Conservation (phyloP, 257 asterid species). For the Gardenia jasminoides region DNA sequence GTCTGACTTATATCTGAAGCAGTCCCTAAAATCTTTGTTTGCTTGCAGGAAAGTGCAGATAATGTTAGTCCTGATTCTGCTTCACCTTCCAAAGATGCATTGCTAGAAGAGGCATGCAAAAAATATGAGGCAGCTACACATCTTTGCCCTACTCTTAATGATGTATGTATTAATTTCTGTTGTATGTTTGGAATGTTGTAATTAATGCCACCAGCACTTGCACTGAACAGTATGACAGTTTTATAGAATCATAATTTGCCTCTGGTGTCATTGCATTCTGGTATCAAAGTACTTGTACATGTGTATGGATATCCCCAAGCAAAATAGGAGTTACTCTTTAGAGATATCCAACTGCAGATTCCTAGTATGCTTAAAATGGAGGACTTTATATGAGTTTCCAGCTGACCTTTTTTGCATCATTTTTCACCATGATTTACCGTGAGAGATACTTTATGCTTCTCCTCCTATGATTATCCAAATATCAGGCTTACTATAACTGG, state of each 20-base stretch:
- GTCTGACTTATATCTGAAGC: constrained; percentile 9
- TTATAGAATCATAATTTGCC: neutral
- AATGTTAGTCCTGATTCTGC: constrained; percentile 78
- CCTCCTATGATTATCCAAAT: constrained; percentile 8
- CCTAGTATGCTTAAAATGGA: neutral
- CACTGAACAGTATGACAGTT: neutral
- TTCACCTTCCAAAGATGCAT: constrained; percentile 89
- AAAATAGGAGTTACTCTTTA: neutral
- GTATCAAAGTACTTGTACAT: neutral
- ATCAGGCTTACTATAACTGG: constrained; percentile 95
- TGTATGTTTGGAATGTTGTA: neutral
- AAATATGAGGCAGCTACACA: constrained; percentile 95
- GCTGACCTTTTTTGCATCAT: neutral
- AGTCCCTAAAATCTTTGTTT: constrained; percentile 16
- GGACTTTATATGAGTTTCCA: neutral
- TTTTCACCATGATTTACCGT: neutral
- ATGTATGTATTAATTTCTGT: constrained; percentile 53
- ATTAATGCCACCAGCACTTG: neutral
- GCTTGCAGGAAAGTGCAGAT: constrained; percentile 98
- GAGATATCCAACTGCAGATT: neutral
- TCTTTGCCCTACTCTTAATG: constrained; percentile 94
- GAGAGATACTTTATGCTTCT: neutral
- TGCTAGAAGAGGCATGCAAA: constrained; percentile 96
- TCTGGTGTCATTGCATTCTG: neutral
- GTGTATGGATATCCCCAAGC: neutral